Evolutionary conservation across 2,329 filamentous ascomycete genomes (phyloP), one percentile per base, ranked within the genome.

Genomic region (Fusarium tupiense): DNA sequence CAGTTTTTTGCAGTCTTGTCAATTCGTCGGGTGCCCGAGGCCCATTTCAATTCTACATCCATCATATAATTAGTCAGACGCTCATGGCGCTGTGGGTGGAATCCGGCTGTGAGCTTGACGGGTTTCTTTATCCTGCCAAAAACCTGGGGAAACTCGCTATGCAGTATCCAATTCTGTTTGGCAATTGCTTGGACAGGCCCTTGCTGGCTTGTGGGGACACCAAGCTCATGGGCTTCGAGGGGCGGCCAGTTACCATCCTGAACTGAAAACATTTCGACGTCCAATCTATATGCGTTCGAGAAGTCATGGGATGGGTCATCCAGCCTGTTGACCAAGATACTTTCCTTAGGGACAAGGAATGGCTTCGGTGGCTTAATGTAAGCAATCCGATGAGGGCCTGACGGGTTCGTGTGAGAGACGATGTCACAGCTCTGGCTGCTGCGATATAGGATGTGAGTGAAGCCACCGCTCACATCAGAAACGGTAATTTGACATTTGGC

Each of bases 391-490:
- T 85, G 83, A 57, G 84, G 83, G 35, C 84, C 85, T 58, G 84
- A 82, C 6, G 85, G 81, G 43, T 87, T 87, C 72, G 86, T 85
- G 76, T 85, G 87, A 7, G 87, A 82, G 59, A 83, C 86, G 69
- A 91, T 81, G 49, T 85, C 85, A 80, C 88, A 90, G 14, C 86
- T 80, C 76, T 90, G 87, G 69, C 85, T 89, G 75, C 88, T 85
- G 71, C 87, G 88, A 75, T 89, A 84, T 65, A 90, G 78, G 12
- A 88, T 81, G 59, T 85, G 82, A 35, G 82, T 77, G 67, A 82
- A 80, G 54, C 80, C 83, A 24, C 77, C 78, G 60, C 78, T 80
- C 56, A 78, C 70, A 65, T 84, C 82, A 37, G 76, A 80, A 63
- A 84, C 79, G 37, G 82, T 84, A 68, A 84, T 80, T 72, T 82